Base-by-base conservation (phyloP, 1,284 basidiomycete genomes). In the Moesziomyces globuligerus region DNA sequence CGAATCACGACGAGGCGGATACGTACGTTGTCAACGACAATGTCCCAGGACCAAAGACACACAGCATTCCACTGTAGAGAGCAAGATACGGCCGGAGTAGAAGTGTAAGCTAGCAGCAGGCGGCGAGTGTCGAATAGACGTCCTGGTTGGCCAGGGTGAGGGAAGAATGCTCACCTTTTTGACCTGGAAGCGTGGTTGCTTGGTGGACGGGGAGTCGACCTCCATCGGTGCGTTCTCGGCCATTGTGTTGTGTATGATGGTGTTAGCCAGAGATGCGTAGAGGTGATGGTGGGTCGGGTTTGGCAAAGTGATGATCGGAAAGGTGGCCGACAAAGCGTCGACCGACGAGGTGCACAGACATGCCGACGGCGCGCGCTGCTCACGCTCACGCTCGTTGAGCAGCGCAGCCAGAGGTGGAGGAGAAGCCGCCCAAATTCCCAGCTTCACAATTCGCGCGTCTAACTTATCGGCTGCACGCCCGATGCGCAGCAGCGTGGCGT, bases 41-140 rank as follows among this genome's bases (percentile, higher is more conserved):
- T 82, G 45, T 82, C 80, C 80, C 80, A 82, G 23, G 72, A 76
- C 80, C 80, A 82, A 2, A 82, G 72, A 43, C 78, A 80, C 17
- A 81, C 79, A 23, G 72, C 71, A 43, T 82, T 82, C 80, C 80
- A 82, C 80, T 81, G 62, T 15, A 5, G 37, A 23, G 4, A 32
- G 42, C 48, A 26, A 58, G 36, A 37, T n/a, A 25, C 20, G 25
- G 10, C 24, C 29, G 34, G 48, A 49, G 48, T 46, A 26, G 11
- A 32, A 4, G 3, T 11, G 20, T 42, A 7, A 13, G 25, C 18
- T 48, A 23, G n/a, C n/a, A n/a, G n/a, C n/a, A n/a, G n/a, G n/a
- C n/a, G n/a, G n/a, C n/a, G 20, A 26, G 34, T 38, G 46, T 48
- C 40, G 28, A 41, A 34, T 34, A 17, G 32, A 15, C 7, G 32